phyloP scores from a whole-genome alignment of 768 basidiomycete species.

The Hirschioporus abietinus region DNA sequence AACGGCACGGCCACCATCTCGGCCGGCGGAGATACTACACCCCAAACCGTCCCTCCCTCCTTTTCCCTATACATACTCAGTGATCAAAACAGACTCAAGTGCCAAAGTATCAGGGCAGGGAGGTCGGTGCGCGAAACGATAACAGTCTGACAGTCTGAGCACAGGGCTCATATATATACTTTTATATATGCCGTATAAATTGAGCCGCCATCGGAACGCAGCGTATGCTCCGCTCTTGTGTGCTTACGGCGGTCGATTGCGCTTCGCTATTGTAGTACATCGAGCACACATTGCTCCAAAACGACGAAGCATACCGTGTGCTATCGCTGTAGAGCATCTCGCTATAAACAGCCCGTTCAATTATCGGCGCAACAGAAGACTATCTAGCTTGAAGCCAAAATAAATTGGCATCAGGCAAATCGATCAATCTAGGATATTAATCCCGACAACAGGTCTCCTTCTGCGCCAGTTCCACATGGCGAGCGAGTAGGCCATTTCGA shows the following conservation, averaged over 20 bases:
- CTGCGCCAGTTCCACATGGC: not conserved
- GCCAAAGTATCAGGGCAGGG: not conserved
- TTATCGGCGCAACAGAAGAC: not conserved
- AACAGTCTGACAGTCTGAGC: not conserved
- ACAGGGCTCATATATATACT: conserved; percentile 1
- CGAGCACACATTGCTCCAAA: not conserved
- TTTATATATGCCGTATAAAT: not conserved
- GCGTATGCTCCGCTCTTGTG: not conserved
- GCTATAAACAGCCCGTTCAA: not conserved
- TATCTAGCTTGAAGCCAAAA: not conserved
- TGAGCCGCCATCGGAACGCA: not conserved
- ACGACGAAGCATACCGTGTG: not conserved
- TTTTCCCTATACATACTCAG: not conserved
- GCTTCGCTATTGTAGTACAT: no score
- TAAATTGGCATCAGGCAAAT: not conserved
- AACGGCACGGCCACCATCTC: not conserved
- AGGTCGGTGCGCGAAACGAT: not conserved
- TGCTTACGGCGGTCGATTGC: not conserved
- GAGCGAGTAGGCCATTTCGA: not conserved
- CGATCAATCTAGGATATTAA: not conserved
- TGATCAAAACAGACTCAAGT: not conserved
- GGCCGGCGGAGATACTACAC: not conserved
- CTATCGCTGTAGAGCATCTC: not conserved
- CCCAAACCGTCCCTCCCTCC: not conserved
- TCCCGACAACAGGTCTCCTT: not conserved